Percentiles rank a stretch among this genome's conserved stretches.
Conservation (phyloP, 78 protist genomes). For the Planoprotostelium fungivorum region DNA sequence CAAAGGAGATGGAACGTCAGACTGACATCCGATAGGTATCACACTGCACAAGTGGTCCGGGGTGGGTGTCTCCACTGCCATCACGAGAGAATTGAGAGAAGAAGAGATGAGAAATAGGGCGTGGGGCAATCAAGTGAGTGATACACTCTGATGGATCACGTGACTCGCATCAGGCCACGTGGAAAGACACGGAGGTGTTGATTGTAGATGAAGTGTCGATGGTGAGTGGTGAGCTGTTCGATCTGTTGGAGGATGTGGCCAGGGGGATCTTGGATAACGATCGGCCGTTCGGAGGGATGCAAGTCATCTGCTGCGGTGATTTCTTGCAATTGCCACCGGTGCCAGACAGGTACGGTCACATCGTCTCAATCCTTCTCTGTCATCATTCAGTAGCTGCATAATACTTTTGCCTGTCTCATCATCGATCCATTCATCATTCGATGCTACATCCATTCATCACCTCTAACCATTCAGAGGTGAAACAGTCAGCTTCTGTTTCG, state of each 20-base stretch:
- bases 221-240: slow-evolving; percentile 67
- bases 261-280: slow-evolving; percentile 9
- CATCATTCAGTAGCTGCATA: too few relatives aligned
- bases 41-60: neutral
- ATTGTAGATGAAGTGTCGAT: slow-evolving; percentile 83
- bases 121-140: neutral
- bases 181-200: slow-evolving; percentile 31
- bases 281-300: slow-evolving; percentile 77
- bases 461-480: too few relatives aligned
- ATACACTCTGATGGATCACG: neutral
- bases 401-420: too few relatives aligned
- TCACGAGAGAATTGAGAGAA: neutral
- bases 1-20: neutral
- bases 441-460: too few relatives aligned
- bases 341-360: neutral
- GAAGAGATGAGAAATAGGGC: neutral
- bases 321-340: slow-evolving; percentile 84
- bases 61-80: neutral
- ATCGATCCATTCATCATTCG: too few relatives aligned
- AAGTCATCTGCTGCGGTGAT: slow-evolving; percentile 76
- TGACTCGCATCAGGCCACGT: neutral
- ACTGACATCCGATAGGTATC: neutral
- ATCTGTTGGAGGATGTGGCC: slow-evolving; percentile 31
- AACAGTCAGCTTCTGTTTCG: slow-evolving; percentile 23
- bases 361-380: too few relatives aligned